A percentile compares a stretch with the other conserved stretches of the same genome.
Conservation (phyloP, 371 early-diverging fungal species). For the Gilbertella persicaria region DNA sequence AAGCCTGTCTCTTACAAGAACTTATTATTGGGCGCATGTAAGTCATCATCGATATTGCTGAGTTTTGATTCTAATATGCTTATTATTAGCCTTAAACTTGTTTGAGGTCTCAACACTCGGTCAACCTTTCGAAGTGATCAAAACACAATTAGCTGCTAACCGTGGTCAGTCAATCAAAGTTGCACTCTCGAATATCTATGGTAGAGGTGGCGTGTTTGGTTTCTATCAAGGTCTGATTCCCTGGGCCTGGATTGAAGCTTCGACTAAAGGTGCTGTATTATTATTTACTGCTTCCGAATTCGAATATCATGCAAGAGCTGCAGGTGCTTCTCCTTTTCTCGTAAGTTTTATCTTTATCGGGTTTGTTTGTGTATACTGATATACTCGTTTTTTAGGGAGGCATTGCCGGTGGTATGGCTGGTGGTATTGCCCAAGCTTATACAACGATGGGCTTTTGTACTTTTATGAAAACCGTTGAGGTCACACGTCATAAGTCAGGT, state of each 20-base stretch:
- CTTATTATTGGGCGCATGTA: constrained; percentile 64
- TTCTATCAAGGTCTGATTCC: constrained; percentile 83
- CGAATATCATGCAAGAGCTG: constrained; percentile 70
- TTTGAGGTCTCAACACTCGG: constrained; percentile 26
- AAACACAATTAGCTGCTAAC: constrained; percentile 88
- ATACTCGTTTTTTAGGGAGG: constrained; percentile 57
- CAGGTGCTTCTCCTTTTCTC: constrained; percentile 60
- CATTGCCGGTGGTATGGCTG: constrained; percentile 90
- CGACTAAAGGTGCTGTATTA: constrained; percentile 92
- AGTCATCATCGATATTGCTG: constrained; percentile 10
- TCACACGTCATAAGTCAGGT: constrained; percentile 89
- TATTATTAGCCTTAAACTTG: constrained; percentile 15
- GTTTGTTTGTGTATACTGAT: background rate
- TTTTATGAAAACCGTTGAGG: constrained; percentile 98
- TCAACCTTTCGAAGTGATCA: constrained; percentile 56
- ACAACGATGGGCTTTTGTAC: constrained; percentile 98
- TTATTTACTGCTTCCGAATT: constrained; percentile 91
- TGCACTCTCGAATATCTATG: constrained; percentile 67
- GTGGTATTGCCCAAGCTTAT: constrained; percentile 91
- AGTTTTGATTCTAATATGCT: constrained; percentile 4
- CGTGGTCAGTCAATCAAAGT: constrained; percentile 69
- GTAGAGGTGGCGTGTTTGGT: constrained; percentile 79
- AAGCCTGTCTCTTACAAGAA: constrained; percentile 67
- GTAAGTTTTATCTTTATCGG: constrained; percentile 22
- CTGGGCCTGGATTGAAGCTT: constrained; percentile 91